These are phyloP conservation scores for Tuber calosporum DNA, from an alignment of 495 filamentous ascomycete species.

Conservation along the genomic window DNA sequence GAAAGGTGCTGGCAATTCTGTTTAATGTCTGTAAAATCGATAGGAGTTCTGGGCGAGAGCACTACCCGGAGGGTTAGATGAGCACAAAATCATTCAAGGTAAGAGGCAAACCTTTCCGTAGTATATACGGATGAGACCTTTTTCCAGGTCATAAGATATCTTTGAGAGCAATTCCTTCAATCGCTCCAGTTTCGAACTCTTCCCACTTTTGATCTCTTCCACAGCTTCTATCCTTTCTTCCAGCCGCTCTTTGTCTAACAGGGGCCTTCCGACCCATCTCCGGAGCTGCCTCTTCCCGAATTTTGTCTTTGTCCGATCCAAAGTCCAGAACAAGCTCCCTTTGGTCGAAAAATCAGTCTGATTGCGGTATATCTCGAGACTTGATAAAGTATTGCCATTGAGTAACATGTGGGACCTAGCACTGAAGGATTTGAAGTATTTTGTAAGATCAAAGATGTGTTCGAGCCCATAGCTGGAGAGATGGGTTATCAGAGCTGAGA, in stretches of 20 bases:
- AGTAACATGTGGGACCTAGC: constrained; percentile 91
- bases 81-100: neutral
- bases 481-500: constrained; percentile 95
- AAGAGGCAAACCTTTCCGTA: constrained; percentile 61
- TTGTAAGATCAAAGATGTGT: constrained; percentile 93
- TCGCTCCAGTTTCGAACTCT: constrained; percentile 62
- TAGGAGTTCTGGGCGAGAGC: constrained; percentile 82
- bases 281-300: constrained; percentile 82
- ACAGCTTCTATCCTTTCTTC: constrained; percentile 83
- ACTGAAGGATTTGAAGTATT: constrained; percentile 96
- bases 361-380: constrained; percentile 92
- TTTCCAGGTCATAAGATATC: constrained; percentile 77
- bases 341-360: constrained; percentile 78
- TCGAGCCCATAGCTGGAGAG: constrained; percentile 88
- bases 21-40: constrained; percentile 77
- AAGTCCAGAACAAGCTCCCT: constrained; percentile 89
- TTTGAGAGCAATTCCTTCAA: constrained; percentile 61
- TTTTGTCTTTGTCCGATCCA: constrained; percentile 85
- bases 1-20: constrained; percentile 66
- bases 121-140: constrained; percentile 88
- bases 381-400: constrained; percentile 90
- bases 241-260: constrained; percentile 68
- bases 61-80: constrained; percentile 45
- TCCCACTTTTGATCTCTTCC: constrained; percentile 71
- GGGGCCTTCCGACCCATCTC: constrained; percentile 90